Percentiles rank a stretch among this genome's conserved stretches.
Evolutionary conservation across 805 yeast genomes (phyloP).

Genomic region (Blastobotrys parvus): DNA sequence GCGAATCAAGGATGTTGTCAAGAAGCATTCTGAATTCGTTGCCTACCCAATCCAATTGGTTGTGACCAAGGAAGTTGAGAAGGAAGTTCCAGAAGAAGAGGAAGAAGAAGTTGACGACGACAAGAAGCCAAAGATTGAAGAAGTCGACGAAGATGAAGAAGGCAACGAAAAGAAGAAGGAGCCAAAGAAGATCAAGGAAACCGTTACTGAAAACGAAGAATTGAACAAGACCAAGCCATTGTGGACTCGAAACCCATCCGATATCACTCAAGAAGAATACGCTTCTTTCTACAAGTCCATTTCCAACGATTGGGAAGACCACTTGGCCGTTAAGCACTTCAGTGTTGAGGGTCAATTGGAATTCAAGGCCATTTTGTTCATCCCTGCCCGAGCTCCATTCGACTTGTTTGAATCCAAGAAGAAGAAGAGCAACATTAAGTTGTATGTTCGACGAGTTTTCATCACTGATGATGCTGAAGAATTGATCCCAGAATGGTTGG

Average conservation of each 20-base stretch:
- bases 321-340: conserved; percentile 98
- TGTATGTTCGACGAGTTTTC: conserved; percentile 98
- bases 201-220: conserved; percentile 93
- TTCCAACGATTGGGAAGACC: conserved; percentile 99
- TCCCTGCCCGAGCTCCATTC: conserved; percentile 99
- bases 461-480: conserved; percentile 99
- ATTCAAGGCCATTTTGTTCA: conserved; percentile 93
- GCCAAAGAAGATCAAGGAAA: conserved; percentile 79
- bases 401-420: conserved; percentile 96
- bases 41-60: conserved; percentile 98
- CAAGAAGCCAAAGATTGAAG: conserved; percentile 60
- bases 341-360: conserved; percentile 99
- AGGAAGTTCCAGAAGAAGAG: conserved; percentile 83
- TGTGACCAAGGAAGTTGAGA: conserved; percentile 98
- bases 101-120: conserved; percentile 46
- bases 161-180: conserved; percentile 64
- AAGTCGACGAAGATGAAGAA: conserved; percentile 67
- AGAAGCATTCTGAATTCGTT: conserved; percentile 98
- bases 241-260: conserved; percentile 99
- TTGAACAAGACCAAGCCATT: conserved; percentile 97
- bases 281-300: conserved; percentile 98
- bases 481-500: conserved; percentile 97
- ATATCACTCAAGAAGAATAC: conserved; percentile 96
- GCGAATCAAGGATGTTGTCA: conserved; percentile 98
- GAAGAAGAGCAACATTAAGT: conserved; percentile 98